Percentiles rank a stretch among this genome's conserved stretches.
Conservation (phyloP, 169 alveolate genomes). For the Theileria sp. region DNA sequence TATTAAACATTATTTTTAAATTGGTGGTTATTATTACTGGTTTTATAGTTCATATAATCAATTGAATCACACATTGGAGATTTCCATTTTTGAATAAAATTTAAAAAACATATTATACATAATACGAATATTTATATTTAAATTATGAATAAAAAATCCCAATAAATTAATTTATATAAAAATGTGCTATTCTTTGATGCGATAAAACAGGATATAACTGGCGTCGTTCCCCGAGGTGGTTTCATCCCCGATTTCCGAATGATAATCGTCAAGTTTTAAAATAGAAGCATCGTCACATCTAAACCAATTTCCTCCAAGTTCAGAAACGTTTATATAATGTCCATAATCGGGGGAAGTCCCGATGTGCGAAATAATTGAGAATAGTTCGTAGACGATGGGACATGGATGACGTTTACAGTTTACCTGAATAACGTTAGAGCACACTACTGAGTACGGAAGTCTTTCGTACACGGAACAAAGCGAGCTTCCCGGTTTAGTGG, state of each 20-base stretch:
- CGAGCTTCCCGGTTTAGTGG: constrained; percentile 9
- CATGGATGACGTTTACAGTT: constrained; percentile 16
- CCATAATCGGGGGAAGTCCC: constrained; percentile 65
- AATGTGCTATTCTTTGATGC: constrained; percentile 21
- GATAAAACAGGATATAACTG: constrained; percentile 64
- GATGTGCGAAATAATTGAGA: constrained; percentile 50
- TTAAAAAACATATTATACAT: not conserved
- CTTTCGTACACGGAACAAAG: constrained; percentile 5
- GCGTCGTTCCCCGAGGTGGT: constrained; percentile 40
- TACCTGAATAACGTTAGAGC: constrained; percentile 18
- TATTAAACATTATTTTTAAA: no score
- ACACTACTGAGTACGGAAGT: constrained; percentile 40
- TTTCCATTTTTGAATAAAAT: not conserved
- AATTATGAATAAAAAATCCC: not conserved
- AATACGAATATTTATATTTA: no score
- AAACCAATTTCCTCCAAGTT: constrained; percentile 50
- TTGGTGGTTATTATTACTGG: no score
- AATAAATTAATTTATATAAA: not conserved
- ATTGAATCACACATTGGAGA: not conserved
- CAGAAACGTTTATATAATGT: constrained; percentile 39
- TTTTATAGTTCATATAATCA: no score
- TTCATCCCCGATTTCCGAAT: constrained; percentile 49
- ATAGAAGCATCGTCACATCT: constrained; percentile 50
- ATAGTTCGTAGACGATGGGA: constrained; percentile 39
- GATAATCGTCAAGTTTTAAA: constrained; percentile 16